Evolutionary conservation across 2,329 filamentous ascomycete genomes (phyloP), one percentile per base, ranked within the genome.

Genomic region (Zasmidium cellare): DNA sequence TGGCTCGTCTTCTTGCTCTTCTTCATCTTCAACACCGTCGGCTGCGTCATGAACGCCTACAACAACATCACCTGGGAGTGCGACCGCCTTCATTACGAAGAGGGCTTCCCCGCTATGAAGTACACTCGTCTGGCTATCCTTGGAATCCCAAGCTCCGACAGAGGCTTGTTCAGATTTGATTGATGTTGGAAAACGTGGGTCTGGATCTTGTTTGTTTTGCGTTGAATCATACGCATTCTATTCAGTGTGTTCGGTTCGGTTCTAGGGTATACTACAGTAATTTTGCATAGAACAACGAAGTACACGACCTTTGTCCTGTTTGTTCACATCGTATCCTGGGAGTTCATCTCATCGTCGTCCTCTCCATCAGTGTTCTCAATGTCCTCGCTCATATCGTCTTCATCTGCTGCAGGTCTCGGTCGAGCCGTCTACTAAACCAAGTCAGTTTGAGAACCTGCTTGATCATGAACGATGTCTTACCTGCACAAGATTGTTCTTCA

Each of bases 11-110:
- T 70, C 58, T 52, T 73, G 41, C 61, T 72, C 14, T 63, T 69
- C 49, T 73, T 72, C 68, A 73, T 73, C 60, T 67, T 70, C 59
- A 70, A 72, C 48, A 70, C 63, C 3, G 70, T 72, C 35, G 65
- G 64, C 45, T 67, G 60, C 46, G 70, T 73, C 52, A 72, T 73
- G 69, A 73, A 73, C 59, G 71, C 70, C 1, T 73, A 73, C 64
- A 73, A 73, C 63, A 73, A 72, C 58, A 71, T 72, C 57, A 69
- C 68, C 18, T 71, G 69, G 69, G 68, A 70, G 50, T 59, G 52
- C 31, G 68, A 70, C 38, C 65, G 68, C 2, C 57, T 69, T 20
- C 57, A 60, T 54, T 71, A 68, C 60, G 69, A 71, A 60, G 69
- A 71, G 51, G 66, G 65, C 38, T 62, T 64, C 20, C 63, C 64